phyloP scores from a whole-genome alignment of 1,284 basidiomycete species.

The Wallemia ichthyophaga region DNA sequence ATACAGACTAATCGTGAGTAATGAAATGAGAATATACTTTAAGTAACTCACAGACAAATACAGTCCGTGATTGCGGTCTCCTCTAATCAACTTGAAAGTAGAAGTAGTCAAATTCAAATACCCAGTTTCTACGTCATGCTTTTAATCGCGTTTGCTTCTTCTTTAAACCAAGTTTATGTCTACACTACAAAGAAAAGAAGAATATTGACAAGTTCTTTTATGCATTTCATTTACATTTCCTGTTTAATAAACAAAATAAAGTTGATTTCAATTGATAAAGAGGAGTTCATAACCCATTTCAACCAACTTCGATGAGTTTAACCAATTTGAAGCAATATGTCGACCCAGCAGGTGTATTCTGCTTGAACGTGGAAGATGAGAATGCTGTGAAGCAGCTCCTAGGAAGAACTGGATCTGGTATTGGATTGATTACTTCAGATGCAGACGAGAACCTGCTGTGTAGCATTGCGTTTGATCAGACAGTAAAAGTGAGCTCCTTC shows the following conservation, averaged over 20 bases:
- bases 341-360: neutral
- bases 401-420: neutral
- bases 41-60: neutral
- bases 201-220: neutral
- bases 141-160: neutral
- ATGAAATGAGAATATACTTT: neutral
- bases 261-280: neutral
- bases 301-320: too few species aligned
- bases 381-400: neutral
- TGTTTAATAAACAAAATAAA: neutral
- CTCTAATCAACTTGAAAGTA: neutral
- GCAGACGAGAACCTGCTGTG: neutral
- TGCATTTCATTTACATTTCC: neutral
- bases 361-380: neutral
- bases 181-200: neutral
- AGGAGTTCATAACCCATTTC: too few species aligned
- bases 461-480: neutral
- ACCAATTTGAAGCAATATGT: neutral
- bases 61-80: neutral
- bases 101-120: neutral
- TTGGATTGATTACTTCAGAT: neutral
- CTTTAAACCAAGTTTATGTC: neutral
- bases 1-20: constrained; percentile 7
- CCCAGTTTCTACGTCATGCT: neutral
- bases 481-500: neutral